These are phyloP conservation scores for Mariannaea sp. DNA, from an alignment of 2,329 filamentous ascomycete genomes.

Conservation along the genomic window DNA sequence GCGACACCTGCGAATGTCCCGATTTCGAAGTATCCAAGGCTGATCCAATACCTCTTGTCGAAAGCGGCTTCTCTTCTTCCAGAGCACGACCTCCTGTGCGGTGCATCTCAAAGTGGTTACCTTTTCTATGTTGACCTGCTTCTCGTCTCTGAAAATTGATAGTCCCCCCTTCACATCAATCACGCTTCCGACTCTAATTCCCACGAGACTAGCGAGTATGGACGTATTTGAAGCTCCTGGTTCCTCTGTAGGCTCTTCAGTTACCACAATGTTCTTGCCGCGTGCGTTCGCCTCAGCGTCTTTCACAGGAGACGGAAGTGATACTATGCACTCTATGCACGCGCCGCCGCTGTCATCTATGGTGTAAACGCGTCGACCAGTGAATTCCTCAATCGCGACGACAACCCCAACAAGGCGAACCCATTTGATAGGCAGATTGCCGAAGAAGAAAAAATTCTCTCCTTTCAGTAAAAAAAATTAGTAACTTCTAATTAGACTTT, in stretches of 20 bases:
- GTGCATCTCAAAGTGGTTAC: constrained; percentile 56
- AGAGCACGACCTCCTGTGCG: constrained; percentile 61
- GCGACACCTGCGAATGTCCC: constrained; percentile 56
- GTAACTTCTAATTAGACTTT: neutral
- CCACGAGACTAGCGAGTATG: constrained; percentile 26
- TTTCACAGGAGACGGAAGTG: constrained; percentile 14
- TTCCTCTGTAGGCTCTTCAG: constrained; percentile 9
- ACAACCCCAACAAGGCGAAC: constrained; percentile 73
- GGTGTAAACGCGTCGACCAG: constrained; percentile 55
- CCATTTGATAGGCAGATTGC: constrained; percentile 79
- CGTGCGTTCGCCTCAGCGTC: constrained; percentile 1
- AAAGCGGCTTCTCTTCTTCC: constrained; percentile 60
- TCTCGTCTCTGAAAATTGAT: constrained; percentile 51
- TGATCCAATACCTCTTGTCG: constrained; percentile 53
- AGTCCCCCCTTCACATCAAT: constrained; percentile 63
- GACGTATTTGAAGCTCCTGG: constrained; percentile 7
- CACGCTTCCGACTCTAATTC: constrained; percentile 57
- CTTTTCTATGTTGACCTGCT: constrained; percentile 59
- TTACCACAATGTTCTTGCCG: neutral
- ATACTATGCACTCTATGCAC: constrained; percentile 54
- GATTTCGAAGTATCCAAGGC: constrained; percentile 60
- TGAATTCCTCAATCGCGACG: constrained; percentile 62
- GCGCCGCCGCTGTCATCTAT: constrained; percentile 69
- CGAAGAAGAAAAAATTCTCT: constrained; percentile 66
- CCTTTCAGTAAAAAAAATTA: constrained; percentile 41